These are phyloP conservation scores for Rubia peregrina DNA, from an alignment of 305 asterid species.

Conservation along the genomic window DNA sequence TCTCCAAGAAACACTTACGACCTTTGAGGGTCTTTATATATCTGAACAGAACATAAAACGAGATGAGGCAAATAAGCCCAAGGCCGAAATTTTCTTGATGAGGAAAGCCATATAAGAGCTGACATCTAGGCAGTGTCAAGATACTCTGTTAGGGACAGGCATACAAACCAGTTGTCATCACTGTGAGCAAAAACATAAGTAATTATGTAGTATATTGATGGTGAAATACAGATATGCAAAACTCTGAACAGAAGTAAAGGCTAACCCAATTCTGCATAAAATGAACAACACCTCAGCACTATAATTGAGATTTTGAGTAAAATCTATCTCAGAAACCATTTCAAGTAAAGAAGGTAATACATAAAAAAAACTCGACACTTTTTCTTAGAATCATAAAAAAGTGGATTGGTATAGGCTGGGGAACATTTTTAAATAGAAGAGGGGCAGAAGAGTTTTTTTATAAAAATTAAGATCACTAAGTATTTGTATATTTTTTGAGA, in stretches of 20 bases:
- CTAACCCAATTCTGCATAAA: neutral
- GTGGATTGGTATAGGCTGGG: neutral
- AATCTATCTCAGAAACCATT: neutral
- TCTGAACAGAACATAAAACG: slow-evolving; percentile 37
- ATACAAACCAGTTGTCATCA: neutral
- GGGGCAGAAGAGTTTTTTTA: neutral
- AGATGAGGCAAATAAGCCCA: neutral
- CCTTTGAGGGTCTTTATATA: slow-evolving; percentile 80
- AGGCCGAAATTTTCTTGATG: neutral
- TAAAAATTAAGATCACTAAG: neutral
- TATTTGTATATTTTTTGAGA: neutral
- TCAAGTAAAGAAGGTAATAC: neutral
- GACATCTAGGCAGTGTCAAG: slow-evolving; percentile 1
- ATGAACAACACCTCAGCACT: neutral
- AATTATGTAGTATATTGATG: neutral
- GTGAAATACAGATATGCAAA: neutral
- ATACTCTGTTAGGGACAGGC: neutral
- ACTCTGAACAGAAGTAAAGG: neutral
- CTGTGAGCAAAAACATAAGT: neutral
- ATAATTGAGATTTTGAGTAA: neutral
- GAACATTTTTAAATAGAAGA: too few species aligned
- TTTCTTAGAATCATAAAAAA: neutral
- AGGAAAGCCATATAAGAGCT: slow-evolving; percentile 3
- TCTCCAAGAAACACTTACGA: slow-evolving; percentile 84
- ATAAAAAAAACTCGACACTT: neutral